Base-by-base conservation (phyloP, 2,329 filamentous ascomycete genomes). In the Stachybotrys echinatus region DNA sequence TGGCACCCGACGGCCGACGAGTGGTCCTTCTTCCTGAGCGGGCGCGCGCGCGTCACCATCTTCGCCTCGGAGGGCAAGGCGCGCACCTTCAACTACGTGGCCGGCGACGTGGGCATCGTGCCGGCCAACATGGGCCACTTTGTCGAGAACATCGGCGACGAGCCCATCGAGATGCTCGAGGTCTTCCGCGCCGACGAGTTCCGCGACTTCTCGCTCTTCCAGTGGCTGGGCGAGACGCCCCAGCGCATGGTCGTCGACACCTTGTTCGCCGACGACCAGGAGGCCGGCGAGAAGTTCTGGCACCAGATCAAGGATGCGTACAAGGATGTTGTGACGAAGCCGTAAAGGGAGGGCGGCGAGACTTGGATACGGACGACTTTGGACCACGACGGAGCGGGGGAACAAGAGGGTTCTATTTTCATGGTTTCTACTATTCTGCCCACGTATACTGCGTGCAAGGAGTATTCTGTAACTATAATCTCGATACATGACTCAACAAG, bases 1-100 rank as follows among this genome's bases (percentile, higher is more conserved):
- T 92, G 88, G 88, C 88, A 92, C 61, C 86, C 87, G 1, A 83
- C 81, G 42, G 86, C 86, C 12, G 88, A 91, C 60, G 87, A 91
- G 65, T 92, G 87, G 87, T 87, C 83, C 6, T 92, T 88, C 67
- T 90, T 92, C 72, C 80, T 92, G 63, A 70, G 71, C 22, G 88
- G 88, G 0, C 80, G 81, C 39, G 88, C 85, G 0, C 79, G 88
- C 27, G 80, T 90, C 14, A 91, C 87, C 14, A 79, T 92, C 55
- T 92, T 91, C 61, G 85, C 80, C 0, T 77, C 86, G 2, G 80
- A 87, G 57, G 81, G 83, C 23, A 81, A 74, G 20, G 86, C 87
- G 0, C 76, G 86, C 21, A 92, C 88, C 0, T 92, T 92, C 61
- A 83, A 92, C 69, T 92, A 88, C 65, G 70, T 78, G 6, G 78